Evolutionary conservation across 2,329 filamentous ascomycete species (phyloP).

Genomic region (Calonectria hongkongensis): DNA sequence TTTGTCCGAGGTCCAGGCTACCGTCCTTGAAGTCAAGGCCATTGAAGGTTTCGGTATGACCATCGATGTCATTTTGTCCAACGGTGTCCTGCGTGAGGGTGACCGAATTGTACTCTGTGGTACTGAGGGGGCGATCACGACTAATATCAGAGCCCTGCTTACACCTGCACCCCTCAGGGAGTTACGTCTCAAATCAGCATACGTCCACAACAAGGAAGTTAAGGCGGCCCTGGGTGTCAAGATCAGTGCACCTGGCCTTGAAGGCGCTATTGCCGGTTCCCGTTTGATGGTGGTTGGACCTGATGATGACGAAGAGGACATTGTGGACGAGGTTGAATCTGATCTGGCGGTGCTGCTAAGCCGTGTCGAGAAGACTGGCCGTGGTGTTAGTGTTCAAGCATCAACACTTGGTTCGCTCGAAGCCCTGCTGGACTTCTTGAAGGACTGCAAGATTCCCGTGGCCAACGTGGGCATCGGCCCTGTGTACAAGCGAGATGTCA

Average conservation of each 20-base stretch:
- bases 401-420: constrained; percentile 98
- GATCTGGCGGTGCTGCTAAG: constrained; percentile 94
- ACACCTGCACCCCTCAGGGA: constrained; percentile 96
- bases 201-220: constrained; percentile 99
- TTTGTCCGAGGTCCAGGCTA: constrained; percentile 96
- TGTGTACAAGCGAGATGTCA: constrained; percentile 98
- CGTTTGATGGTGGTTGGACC: constrained; percentile 94
- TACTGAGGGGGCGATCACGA: constrained; percentile 96
- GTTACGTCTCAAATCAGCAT: constrained; percentile 93
- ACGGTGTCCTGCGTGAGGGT: constrained; percentile 95
- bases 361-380: constrained; percentile 92
- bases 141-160: constrained; percentile 94
- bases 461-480: constrained; percentile 98
- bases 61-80: constrained; percentile 96
- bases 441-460: constrained; percentile 96
- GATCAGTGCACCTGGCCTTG: constrained; percentile 96
- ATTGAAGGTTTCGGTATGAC: constrained; percentile 99
- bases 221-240: constrained; percentile 99
- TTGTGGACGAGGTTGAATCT: constrained; percentile 96
- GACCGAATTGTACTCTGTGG: constrained; percentile 96
- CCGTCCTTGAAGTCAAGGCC: constrained; percentile 98
- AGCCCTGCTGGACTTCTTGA: constrained; percentile 96
- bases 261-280: constrained; percentile 96
- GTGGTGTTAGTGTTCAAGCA: constrained; percentile 97
- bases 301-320: constrained; percentile 96